Percentiles rank a stretch among this genome's conserved stretches.
phyloP scores from a whole-genome alignment of 176 grass and related monocot species.

The Sorghum bicolor region DNA sequence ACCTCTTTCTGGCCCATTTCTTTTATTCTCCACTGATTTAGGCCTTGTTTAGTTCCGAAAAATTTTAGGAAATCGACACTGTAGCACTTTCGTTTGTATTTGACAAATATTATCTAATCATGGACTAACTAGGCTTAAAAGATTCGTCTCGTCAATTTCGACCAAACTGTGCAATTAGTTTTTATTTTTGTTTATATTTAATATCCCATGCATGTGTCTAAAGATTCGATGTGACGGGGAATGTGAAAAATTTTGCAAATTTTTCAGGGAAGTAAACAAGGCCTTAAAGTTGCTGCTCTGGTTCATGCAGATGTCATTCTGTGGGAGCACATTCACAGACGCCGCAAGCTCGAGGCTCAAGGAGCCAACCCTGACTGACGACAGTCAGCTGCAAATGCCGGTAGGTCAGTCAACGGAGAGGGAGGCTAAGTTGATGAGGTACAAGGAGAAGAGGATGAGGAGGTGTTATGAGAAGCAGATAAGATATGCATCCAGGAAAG shows the following conservation, averaged over 20 bases:
- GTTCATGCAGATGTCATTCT: slow-evolving; percentile 47
- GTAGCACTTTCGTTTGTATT: too few species aligned
- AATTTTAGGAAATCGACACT: too few species aligned
- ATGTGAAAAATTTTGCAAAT: too few species aligned
- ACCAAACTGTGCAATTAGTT: too few species aligned
- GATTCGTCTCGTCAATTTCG: too few species aligned
- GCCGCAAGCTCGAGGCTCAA: slow-evolving; percentile 27
- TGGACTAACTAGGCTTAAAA: too few species aligned
- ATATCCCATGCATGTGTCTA: too few species aligned
- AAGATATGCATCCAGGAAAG: slow-evolving; percentile 55
- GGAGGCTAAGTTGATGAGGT: slow-evolving; percentile 58
- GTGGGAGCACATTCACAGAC: slow-evolving; percentile 47
- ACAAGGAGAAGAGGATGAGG: slow-evolving; percentile 73
- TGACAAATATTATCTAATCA: too few species aligned
- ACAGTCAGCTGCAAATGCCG: slow-evolving; percentile 1
- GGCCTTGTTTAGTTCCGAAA: too few species aligned
- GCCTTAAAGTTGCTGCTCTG: not conserved
- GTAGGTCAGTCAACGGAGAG: slow-evolving; percentile 6
- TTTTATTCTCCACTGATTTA: not conserved
- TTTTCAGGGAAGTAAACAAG: too few species aligned
- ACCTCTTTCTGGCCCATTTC: not conserved
- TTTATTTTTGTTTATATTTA: too few species aligned
- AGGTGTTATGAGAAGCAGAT: slow-evolving; percentile 64
- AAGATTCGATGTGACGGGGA: too few species aligned
- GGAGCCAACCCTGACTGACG: not conserved